Conservation (phyloP, 2,329 filamentous ascomycete species). For the Colletotrichum sp. region DNA sequence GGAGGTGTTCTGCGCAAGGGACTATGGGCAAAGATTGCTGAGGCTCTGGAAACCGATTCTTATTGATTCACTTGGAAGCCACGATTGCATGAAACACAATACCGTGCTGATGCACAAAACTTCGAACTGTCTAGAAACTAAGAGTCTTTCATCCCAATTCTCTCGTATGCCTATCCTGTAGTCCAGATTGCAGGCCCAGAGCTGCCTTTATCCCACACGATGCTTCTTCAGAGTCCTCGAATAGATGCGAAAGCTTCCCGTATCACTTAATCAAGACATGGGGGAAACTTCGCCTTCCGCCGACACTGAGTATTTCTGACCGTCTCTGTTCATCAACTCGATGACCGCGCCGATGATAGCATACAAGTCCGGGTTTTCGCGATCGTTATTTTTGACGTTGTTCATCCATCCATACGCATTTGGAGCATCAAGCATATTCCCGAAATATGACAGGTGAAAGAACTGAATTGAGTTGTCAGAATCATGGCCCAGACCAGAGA, state of each 20-base stretch:
- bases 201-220: neutral
- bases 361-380: neutral
- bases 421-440: neutral
- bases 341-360: neutral
- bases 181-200: neutral
- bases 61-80: neutral
- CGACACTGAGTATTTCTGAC: neutral
- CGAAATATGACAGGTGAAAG: neutral
- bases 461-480: neutral
- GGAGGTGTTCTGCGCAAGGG: neutral
- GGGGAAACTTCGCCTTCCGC: neutral
- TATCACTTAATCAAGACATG: neutral
- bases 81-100: neutral
- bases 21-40: neutral
- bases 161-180: neutral
- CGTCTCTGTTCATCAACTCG: neutral
- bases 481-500: neutral
- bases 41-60: neutral
- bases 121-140: neutral
- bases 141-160: neutral
- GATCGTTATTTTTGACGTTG: neutral
- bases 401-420: neutral
- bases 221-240: neutral
- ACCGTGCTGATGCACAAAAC: neutral
- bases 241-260: neutral